Evolutionary conservation across 1,284 basidiomycete genomes (phyloP).

Genomic region (Fistulinella staudtii): DNA sequence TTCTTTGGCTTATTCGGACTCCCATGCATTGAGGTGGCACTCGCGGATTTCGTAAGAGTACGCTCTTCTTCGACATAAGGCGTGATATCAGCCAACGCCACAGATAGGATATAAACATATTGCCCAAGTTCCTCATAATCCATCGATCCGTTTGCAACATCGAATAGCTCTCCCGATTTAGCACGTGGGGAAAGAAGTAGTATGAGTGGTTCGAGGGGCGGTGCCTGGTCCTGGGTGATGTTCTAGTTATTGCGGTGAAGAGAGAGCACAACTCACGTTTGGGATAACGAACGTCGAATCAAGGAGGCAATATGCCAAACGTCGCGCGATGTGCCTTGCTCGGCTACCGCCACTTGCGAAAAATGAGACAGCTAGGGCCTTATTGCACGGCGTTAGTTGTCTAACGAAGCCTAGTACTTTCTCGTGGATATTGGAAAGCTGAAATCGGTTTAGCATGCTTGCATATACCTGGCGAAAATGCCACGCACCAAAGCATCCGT

Average conservation of each 20-base stretch:
- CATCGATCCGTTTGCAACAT: slow-evolving; percentile 41
- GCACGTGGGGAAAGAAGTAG: slow-evolving; percentile 35
- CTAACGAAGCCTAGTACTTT: slow-evolving; percentile 40
- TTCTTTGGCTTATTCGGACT: slow-evolving; percentile 38
- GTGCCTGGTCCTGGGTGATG: slow-evolving; percentile 35
- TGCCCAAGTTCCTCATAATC: slow-evolving; percentile 58
- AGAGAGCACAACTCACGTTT: slow-evolving; percentile 28
- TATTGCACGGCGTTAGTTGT: slow-evolving; percentile 39
- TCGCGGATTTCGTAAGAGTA: slow-evolving; percentile 14
- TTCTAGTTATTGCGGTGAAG: neutral
- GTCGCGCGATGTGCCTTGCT: slow-evolving; percentile 52
- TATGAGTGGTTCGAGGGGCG: slow-evolving; percentile 44
- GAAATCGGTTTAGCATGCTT: slow-evolving; percentile 1
- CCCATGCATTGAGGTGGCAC: slow-evolving; percentile 9
- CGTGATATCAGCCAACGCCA: slow-evolving; percentile 54
- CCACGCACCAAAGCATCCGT: slow-evolving; percentile 37
- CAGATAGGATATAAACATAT: slow-evolving; percentile 50
- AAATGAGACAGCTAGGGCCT: slow-evolving; percentile 46
- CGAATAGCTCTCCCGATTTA: slow-evolving; percentile 39
- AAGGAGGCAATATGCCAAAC: slow-evolving; percentile 47
- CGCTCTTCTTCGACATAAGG: slow-evolving; percentile 52
- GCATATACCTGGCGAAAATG: neutral
- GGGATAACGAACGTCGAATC: slow-evolving; percentile 29
- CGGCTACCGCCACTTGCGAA: slow-evolving; percentile 49
- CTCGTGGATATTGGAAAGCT: slow-evolving; percentile 49